These are phyloP conservation scores for Scalesia atractyloides DNA, from an alignment of 129 eudicot species.

Conservation along the genomic window DNA sequence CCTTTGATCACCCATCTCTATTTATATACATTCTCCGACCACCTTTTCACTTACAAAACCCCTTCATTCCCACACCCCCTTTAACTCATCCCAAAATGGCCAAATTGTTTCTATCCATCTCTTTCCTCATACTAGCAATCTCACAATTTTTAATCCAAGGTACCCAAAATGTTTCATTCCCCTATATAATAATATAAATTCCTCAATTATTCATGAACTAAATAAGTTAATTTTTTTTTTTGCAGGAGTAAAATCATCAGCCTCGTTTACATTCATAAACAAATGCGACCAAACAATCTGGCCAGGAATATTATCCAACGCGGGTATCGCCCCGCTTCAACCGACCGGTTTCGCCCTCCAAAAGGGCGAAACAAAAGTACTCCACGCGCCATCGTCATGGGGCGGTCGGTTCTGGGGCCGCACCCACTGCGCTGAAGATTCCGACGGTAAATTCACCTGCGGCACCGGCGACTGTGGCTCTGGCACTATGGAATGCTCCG, in stretches of 20 bases:
- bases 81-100: slow-evolving; percentile 11
- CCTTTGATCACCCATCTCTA: slow-evolving; percentile 12
- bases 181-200: neutral
- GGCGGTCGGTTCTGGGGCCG: slow-evolving; percentile 91
- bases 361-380: slow-evolving; percentile 46
- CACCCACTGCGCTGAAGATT: slow-evolving; percentile 61
- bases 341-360: slow-evolving; percentile 68
- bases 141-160: slow-evolving; percentile 26
- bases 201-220: neutral
- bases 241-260: slow-evolving; percentile 52
- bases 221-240: neutral
- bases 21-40: slow-evolving; percentile 25
- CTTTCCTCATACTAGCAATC: slow-evolving; percentile 11
- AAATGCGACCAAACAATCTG: slow-evolving; percentile 70
- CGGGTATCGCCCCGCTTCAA: slow-evolving; percentile 60
- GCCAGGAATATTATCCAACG: slow-evolving; percentile 87
- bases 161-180: neutral
- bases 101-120: slow-evolving; percentile 10
- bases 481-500: slow-evolving; percentile 71
- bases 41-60: slow-evolving; percentile 18
- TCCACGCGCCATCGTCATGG: slow-evolving; percentile 61
- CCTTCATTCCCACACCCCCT: neutral
- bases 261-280: slow-evolving; percentile 63
- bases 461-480: slow-evolving; percentile 82
- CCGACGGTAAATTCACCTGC: slow-evolving; percentile 70